Evolutionary conservation across 2,329 filamentous ascomycete genomes (phyloP).

Genomic region (Acrodontium crateriforme): DNA sequence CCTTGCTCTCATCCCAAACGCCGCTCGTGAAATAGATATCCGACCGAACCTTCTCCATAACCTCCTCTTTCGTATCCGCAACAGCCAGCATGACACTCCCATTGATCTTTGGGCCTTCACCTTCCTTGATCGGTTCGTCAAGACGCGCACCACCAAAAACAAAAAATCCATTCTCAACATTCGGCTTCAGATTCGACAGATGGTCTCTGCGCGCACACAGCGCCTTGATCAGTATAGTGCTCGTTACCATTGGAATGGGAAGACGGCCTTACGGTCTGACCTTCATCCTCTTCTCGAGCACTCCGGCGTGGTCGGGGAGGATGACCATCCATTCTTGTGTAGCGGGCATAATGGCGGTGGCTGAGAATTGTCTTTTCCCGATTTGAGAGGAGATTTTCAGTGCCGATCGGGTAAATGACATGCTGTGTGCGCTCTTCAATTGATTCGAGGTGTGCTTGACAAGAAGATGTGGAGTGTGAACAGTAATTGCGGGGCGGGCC

Average conservation of each 20-base stretch:
- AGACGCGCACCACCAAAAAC: slow-evolving; percentile 59
- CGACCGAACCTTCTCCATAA: slow-evolving; percentile 49
- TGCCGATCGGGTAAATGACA: no score
- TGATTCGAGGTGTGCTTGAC: no score
- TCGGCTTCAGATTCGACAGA: slow-evolving; percentile 41
- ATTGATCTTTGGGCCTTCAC: slow-evolving; percentile 53
- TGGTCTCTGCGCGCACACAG: slow-evolving; percentile 32
- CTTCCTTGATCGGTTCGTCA: slow-evolving; percentile 48
- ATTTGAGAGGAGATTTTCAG: no score
- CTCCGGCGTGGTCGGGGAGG: slow-evolving; percentile 30
- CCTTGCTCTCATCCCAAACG: slow-evolving; percentile 58
- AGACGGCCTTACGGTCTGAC: slow-evolving; percentile 21
- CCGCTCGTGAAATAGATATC: slow-evolving; percentile 60
- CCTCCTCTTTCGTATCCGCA: slow-evolving; percentile 56
- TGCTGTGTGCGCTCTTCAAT: no score
- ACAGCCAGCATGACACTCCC: slow-evolving; percentile 57
- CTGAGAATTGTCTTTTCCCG: no score
- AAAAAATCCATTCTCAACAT: slow-evolving; percentile 41
- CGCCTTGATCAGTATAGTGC: background rate
- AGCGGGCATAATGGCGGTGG: no score
- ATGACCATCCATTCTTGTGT: slow-evolving; percentile 40
- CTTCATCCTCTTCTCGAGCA: slow-evolving; percentile 29
- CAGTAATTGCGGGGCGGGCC: no score
- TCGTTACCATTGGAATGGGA: slow-evolving; percentile 3
- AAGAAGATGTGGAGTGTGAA: no score